Base-by-base conservation (phyloP, 106 monocot genomes). In the Hemerocallis citrina region DNA sequence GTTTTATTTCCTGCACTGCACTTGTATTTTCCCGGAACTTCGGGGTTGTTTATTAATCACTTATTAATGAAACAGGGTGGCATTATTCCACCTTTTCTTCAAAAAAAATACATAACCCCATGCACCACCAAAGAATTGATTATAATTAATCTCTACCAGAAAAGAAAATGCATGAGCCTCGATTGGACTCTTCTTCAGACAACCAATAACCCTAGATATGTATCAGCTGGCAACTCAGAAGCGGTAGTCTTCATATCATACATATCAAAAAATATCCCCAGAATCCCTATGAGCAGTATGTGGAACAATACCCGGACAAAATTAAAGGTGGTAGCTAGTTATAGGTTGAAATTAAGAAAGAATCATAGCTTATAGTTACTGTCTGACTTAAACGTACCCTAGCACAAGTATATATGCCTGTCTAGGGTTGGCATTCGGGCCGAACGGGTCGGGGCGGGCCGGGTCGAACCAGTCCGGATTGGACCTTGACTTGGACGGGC, bases 101-200 rank as follows among this genome's bases (percentile, higher is more conserved):
- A n/a, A n/a, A n/a, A n/a, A n/a, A n/a, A n/a, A n/a, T n/a, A n/a
- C n/a, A n/a, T n/a, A n/a, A n/a, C n/a, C n/a, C n/a, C n/a, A n/a
- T n/a, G n/a, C n/a, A 49, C 89, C 89, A 68, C 89, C 89, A 79
- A 90, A 90, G 68, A 79, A 75, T 64, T 90, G 72, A 72, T 79
- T 85, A 58, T 81, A 85, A n/a, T n/a, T n/a, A n/a, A 56, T 85
- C 84, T 37, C 74, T 71, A 57, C 75, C 81, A 62, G 70, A 60
- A n/a, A n/a, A n/a, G n/a, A n/a, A 57, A 64, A 35, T 51, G 70
- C 47, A 34, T 71, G 81, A 12, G 41, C 28, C 49, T 90, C 89
- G n/a, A n/a, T n/a, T n/a, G 43, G 68, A 24, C 64, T 90, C 89
- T 67, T 85, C 89, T 66, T 90, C 89, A 48, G 89, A 82, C 36